Base-by-base conservation (phyloP, 306 rosid species). In the Cucumis cinereus region DNA sequence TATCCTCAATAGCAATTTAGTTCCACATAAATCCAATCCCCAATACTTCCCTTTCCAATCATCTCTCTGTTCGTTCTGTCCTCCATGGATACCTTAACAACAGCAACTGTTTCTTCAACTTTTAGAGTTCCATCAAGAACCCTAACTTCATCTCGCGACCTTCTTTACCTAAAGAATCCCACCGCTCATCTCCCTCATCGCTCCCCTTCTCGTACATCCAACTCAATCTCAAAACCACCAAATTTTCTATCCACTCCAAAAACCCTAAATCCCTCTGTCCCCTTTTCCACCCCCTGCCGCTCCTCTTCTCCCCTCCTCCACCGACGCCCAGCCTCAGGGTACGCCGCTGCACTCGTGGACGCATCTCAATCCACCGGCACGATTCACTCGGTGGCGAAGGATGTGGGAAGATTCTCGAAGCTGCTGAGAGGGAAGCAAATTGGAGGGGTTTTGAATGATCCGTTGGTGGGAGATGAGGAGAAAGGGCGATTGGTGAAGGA, bases 321-420 rank as follows among this genome's bases (percentile, higher is more conserved):
- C 81, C 72, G 45, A 23, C 80, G 74, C 2, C 87, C 93, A 2
- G 86, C 95, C 8, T 82, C 91, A 55, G 97, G 97, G 1, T 93
- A 90, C 62, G 96, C 96, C 0, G 95, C 93, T 15, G 98, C 98
- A 10, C 78, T 90, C 50, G 16, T 93, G 36, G 92, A 85, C 41
- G 79, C 82, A 8, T 88, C 93, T 76, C 97, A 89, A 10, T 75
- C 26, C 61, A 85, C 14, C 86, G 80, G 77, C 4, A 79, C 90
- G n/a, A 88, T 93, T 43, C 86, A 87, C 67, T 43, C 20, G 22
- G 92, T 93, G 13, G 89, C 82, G 2, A 67, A 12, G 67, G 97
- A 89, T 70, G 91, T 84, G 38, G 83, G 75, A 12, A 82, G 85
- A 83, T 82, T 93, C 66, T 72, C 84, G 83, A 73, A 67, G 50